Evolutionary conservation across 2,329 filamentous ascomycete genomes (phyloP).

Genomic region (Pyrenochaeta sp.): DNA sequence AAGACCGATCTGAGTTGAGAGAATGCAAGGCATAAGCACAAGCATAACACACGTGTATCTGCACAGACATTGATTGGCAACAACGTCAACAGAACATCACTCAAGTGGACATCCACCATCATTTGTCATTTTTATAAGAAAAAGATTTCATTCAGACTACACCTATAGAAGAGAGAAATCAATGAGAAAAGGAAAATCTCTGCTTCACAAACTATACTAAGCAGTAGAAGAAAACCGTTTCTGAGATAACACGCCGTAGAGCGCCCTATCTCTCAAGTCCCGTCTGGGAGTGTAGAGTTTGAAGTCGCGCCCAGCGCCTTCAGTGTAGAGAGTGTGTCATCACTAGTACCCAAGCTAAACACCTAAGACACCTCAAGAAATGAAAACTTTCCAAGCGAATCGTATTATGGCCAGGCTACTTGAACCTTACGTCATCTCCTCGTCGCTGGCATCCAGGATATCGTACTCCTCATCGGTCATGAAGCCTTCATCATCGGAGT

Average conservation of each 20-base stretch:
- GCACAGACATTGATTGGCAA: too few species aligned
- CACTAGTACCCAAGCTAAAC: slow-evolving; percentile 23
- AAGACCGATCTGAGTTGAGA: too few species aligned
- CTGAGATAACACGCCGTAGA: slow-evolving; percentile 16
- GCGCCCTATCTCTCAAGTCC: slow-evolving; percentile 17
- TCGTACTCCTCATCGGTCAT: slow-evolving; percentile 98
- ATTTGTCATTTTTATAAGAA: too few species aligned
- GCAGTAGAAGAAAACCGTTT: background rate
- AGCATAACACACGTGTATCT: too few species aligned
- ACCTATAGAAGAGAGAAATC: slow-evolving; percentile 18
- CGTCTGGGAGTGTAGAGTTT: slow-evolving; percentile 18
- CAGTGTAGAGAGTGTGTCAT: slow-evolving; percentile 28
- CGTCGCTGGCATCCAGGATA: slow-evolving; percentile 92
- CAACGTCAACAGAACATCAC: too few species aligned
- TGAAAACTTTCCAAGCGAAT: background rate
- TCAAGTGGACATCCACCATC: too few species aligned
- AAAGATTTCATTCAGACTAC: slow-evolving; percentile 31
- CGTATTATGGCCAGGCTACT: background rate
- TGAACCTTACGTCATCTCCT: slow-evolving; percentile 63
- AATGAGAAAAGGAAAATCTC: slow-evolving; percentile 8
- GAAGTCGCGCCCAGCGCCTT: slow-evolving; percentile 19
- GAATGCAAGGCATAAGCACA: too few species aligned
- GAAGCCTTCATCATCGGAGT: slow-evolving; percentile 76
- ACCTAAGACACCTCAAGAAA: slow-evolving; percentile 9
- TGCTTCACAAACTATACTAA: background rate